A percentile compares a stretch with the other conserved stretches of the same genome.
Conservation (phyloP, 306 rosid genomes). For the Vigna reflexopilosa region DNA sequence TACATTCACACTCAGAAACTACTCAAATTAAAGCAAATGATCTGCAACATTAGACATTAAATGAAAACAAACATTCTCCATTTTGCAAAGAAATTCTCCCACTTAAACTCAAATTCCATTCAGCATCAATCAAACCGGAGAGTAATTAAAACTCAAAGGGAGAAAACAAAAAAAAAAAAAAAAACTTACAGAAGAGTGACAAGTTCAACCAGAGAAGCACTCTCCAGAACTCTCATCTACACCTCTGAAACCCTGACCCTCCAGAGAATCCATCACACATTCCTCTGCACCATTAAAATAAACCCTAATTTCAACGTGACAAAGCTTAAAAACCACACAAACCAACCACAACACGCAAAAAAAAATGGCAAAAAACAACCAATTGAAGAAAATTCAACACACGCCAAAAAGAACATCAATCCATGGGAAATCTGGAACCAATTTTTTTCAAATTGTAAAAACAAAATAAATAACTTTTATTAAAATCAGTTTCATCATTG, state of each 20-base stretch:
- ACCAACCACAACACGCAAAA: constrained; percentile 26
- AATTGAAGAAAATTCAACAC: constrained; percentile 40
- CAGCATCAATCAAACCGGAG: constrained; percentile 31
- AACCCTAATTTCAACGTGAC: constrained; percentile 60
- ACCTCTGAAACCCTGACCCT: constrained; percentile 50
- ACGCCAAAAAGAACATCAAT: constrained; percentile 34
- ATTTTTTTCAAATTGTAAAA: not conserved
- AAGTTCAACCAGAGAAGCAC: constrained; percentile 51
- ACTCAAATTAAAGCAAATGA: constrained; percentile 19
- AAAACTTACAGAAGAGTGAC: constrained; percentile 53
- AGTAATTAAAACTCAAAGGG: constrained; percentile 2
- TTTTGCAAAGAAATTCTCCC: constrained; percentile 31
- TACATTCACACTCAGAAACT: constrained; percentile 24
- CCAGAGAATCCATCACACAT: constrained; percentile 63
- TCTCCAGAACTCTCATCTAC: constrained; percentile 49
- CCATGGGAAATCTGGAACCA: not conserved
- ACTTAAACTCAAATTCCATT: constrained; percentile 32
- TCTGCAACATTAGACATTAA: not conserved
- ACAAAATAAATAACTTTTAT: not conserved
- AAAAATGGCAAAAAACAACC: constrained; percentile 28
- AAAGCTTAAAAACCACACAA: constrained; percentile 13
- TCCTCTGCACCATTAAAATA: constrained; percentile 43
- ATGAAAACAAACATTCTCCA: constrained; percentile 18
- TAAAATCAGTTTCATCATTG: constrained; percentile 48
- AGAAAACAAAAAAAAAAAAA: not conserved